Evolutionary conservation across 352 stramenopile genomes (phyloP), one percentile per base, ranked within the genome.

Genomic region (Phytophthora palmivora): DNA sequence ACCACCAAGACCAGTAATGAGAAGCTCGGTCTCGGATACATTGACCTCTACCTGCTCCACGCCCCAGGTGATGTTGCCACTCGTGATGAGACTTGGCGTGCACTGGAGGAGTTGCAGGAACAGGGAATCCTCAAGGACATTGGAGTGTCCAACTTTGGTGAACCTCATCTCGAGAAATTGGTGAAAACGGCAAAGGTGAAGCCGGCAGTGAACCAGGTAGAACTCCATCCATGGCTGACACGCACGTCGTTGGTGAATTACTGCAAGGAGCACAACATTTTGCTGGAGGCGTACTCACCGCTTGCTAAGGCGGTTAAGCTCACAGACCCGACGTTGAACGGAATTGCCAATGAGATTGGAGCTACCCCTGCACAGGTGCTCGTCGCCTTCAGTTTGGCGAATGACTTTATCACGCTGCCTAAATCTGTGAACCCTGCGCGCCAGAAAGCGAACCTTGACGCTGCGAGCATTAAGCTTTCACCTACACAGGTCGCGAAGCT

Each of bases 121-220:
- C 47, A 74, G 28, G 91, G 91, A 0, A 63, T 94, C 11, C 52
- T 94, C 38, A 76, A 78, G 43, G 83, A 94, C 47, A 94, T 96
- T 56, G 93, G 93, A 33, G 89, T 98, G 26, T 96, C 82, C 19
- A 98, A 97, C 67, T 92, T 60, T 50, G 6, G 82, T 4, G 60
- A 89, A 15, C 70, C 64, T 2, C 91, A 98, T 65, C 72, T 97
- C 37, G 56, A 86, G 47, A 89, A 91, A 44, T 64, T 97, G 0
- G 72, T 88, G 36, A 64, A 83, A 49, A 80, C 82, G 8, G 77
- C 66, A 16, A 63, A 50, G 6, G 78, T 81, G 14, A 87, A 82
- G 39, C 84, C 88, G 0, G 83, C 85, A 3, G 85, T 95, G 57
- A 95, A 96, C 72, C 87, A 97, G 57, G 78, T 96, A n/a, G 79